These are phyloP conservation scores for Penicillium griseofulvum DNA, from an alignment of 2,329 filamentous ascomycete species.

Conservation along the genomic window DNA sequence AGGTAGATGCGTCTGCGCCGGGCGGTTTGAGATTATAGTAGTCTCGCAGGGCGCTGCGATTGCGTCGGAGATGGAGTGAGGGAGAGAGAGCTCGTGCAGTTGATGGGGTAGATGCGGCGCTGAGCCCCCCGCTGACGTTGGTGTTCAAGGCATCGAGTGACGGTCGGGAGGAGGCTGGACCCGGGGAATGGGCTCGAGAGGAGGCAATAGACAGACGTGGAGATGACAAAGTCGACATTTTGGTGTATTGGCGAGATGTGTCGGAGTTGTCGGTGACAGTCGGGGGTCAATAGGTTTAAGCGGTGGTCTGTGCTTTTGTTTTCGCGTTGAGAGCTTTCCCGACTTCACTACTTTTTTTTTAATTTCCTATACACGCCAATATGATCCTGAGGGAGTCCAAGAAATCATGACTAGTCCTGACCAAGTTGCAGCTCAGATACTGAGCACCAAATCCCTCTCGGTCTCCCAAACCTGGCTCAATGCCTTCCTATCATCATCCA, in stretches of 20 bases:
- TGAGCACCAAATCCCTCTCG: conserved; percentile 52
- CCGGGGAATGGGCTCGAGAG: conserved; percentile 53
- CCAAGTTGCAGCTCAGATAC: conserved; percentile 54
- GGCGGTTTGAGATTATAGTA: conserved; percentile 80
- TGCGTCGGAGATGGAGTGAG: conserved; percentile 52
- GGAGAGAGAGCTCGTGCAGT: conserved; percentile 44
- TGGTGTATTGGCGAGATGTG: conserved; percentile 6
- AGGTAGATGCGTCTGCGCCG: conserved; percentile 30
- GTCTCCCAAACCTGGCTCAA: conserved; percentile 63
- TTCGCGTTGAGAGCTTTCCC: conserved; percentile 12
- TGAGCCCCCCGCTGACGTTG: conserved; percentile 50
- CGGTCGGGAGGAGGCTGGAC: conserved; percentile 71
- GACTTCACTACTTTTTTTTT: not conserved
- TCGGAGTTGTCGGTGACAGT: conserved; percentile 4
- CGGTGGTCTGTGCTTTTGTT: conserved; percentile 28
- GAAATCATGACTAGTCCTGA: conserved; percentile 27
- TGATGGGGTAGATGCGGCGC: conserved; percentile 33
- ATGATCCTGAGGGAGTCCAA: not conserved
- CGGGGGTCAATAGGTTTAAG: conserved; percentile 19
- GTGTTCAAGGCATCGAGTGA: conserved; percentile 68
- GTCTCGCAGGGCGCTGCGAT: conserved; percentile 83
- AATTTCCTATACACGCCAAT: not conserved
- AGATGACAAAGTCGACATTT: conserved; percentile 60
- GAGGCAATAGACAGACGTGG: conserved; percentile 59
- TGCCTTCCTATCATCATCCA: conserved; percentile 57